Evolutionary conservation across 2,329 filamentous ascomycete genomes (phyloP), one percentile per base, ranked within the genome.

Genomic region (Sclerotinia minor): DNA sequence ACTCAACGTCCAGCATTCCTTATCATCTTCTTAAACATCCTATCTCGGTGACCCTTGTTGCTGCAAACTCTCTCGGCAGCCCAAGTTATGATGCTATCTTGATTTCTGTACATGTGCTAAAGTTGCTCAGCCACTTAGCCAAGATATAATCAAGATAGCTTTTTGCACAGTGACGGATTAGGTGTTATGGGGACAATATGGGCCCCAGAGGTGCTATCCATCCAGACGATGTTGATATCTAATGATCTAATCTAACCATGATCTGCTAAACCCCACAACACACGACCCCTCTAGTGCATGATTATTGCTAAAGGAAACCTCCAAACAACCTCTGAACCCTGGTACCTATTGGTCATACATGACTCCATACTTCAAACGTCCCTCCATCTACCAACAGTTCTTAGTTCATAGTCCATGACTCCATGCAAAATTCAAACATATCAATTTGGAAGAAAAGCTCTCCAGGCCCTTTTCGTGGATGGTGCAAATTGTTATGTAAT

Each of bases 301-400:
- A 64, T 64, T 21, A 64, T 64, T 64, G 60, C 60, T 64, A 64
- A 64, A 64, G 50, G 60, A 64, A 64, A 64, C 58, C 26, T 53
- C 32, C 57, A n/a, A 59, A 45, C n/a, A 6, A 15, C 35, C n/a
- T 11, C 41, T 21, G 15, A 38, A 38, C 24, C 60, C 60, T 35
- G 26, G 60, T 64, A 64, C n/a, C 26, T 29, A 64, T 64, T 64
- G 60, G 60, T 64, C 60, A 64, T 53, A 64, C 60, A 64, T 49
- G 19, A 60, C 19, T 47, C 35, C 52, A 32, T 19, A 60, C 26
- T 35, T 49, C 52, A 32, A 35, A 61, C 58, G 32, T 32, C 44
- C 58, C 19, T 61, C 11, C 26, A 5, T n/a, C 41, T 32, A 29
- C 44, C 41, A 60, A 26, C 44, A 60, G 9, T 60, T 60, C 41